Conservation (phyloP, 176 grass and related monocot species). For the Eragrostis nindensis region DNA sequence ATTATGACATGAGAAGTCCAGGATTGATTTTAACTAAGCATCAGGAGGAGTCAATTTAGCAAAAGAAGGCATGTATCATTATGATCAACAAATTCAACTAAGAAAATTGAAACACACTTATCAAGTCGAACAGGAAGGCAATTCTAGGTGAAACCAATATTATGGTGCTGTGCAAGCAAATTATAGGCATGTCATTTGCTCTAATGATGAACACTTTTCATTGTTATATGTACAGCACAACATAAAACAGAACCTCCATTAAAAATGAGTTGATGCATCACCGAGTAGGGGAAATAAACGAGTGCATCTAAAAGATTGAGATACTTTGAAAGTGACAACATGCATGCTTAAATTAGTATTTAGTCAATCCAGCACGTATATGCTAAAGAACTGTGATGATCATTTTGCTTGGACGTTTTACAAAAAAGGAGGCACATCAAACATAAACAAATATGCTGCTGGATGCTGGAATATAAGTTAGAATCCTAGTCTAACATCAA, state of each 20-base stretch:
- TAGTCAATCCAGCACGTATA: neutral
- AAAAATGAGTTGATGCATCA: neutral
- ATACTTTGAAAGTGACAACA: neutral
- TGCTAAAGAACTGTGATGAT: neutral
- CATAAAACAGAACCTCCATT: neutral
- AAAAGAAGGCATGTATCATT: neutral
- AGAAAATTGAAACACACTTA: constrained; percentile 3
- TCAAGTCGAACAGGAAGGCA: neutral
- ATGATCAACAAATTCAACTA: neutral
- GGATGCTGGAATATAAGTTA: constrained; percentile 26
- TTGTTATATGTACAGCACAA: neutral
- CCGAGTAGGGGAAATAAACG: neutral
- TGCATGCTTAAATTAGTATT: neutral
- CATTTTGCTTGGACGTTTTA: neutral
- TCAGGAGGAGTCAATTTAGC: neutral
- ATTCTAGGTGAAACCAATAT: neutral
- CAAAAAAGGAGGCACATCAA: neutral
- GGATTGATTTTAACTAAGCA: neutral
- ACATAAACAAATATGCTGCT: constrained; percentile 8
- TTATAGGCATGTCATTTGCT: neutral
- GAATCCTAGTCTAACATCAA: neutral
- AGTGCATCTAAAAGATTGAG: neutral
- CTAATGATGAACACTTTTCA: neutral
- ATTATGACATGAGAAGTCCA: neutral
- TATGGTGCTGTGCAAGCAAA: neutral